Conservation (phyloP, 2,329 filamentous ascomycete genomes). For the Fonsecaea multimorphosa region DNA sequence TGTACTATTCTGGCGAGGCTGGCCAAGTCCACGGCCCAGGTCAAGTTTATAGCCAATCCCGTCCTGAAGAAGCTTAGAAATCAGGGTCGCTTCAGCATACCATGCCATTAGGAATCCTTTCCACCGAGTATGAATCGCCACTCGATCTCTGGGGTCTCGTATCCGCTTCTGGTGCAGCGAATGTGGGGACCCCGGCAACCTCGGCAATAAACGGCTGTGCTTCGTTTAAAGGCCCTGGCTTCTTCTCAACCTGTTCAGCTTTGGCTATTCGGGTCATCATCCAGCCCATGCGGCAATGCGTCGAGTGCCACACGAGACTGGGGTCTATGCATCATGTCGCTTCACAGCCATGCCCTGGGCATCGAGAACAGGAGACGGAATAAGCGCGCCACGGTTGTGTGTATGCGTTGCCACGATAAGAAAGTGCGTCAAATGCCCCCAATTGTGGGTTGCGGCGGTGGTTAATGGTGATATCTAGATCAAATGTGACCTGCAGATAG, state of each 20-base stretch:
- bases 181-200: not conserved
- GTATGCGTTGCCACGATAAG: conserved; percentile 21
- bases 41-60: not conserved
- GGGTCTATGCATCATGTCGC: conserved; percentile 1
- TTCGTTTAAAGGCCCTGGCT: not conserved
- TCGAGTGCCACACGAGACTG: not conserved
- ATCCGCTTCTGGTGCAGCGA: not conserved
- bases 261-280: not conserved
- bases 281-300: not conserved
- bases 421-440: conserved; percentile 3
- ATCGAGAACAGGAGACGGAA: conserved; percentile 1
- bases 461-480: conserved; percentile 4
- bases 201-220: not conserved
- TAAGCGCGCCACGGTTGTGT: conserved; percentile 15
- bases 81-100: not conserved
- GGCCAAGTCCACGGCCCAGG: not conserved
- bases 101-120: not conserved
- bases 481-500: conserved; percentile 9
- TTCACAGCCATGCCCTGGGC: not conserved
- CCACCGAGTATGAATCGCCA: not conserved
- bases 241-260: not conserved
- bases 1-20: not conserved
- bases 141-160: not conserved
- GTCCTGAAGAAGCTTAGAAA: not conserved
- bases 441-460: not conserved